Evolutionary conservation across 345 rosid species (phyloP).

Genomic region (Balakata baccata): DNA sequence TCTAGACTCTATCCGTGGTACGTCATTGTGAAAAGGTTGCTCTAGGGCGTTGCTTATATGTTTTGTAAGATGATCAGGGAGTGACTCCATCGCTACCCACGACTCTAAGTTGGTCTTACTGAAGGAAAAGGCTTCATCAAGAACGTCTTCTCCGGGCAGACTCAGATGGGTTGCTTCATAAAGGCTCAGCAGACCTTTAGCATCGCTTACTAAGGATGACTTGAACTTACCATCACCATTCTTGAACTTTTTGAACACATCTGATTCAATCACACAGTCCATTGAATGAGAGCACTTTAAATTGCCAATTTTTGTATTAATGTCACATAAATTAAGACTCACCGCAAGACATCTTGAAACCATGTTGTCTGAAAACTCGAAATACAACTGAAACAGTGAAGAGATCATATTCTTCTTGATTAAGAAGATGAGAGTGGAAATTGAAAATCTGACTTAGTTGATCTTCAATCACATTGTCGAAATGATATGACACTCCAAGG

Average conservation of each 20-base stretch:
- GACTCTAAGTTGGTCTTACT: not conserved
- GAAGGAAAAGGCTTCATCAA: not conserved
- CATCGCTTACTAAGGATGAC: not conserved
- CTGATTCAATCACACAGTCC: not conserved
- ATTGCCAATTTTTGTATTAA: too few species aligned
- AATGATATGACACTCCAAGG: not conserved
- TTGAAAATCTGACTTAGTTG: not conserved
- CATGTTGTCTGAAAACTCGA: constrained; percentile 8
- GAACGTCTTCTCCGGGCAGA: not conserved
- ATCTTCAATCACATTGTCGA: not conserved
- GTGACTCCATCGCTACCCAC: not conserved
- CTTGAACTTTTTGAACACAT: constrained; percentile 4
- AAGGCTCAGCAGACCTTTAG: not conserved
- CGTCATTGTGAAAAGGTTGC: not conserved
- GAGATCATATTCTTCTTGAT: not conserved
- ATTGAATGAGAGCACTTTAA: not conserved
- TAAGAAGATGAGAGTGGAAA: not conserved
- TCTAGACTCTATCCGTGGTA: not conserved
- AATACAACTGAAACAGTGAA: not conserved
- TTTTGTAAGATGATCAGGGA: not conserved
- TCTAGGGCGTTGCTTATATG: not conserved
- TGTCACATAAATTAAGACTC: too few species aligned
- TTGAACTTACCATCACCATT: constrained; percentile 1
- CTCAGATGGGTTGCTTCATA: constrained; percentile 7
- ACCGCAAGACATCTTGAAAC: constrained; percentile 6